Evolutionary conservation across 2,329 filamentous ascomycete species (phyloP).

Genomic region (Pseudogymnoascus sp.): DNA sequence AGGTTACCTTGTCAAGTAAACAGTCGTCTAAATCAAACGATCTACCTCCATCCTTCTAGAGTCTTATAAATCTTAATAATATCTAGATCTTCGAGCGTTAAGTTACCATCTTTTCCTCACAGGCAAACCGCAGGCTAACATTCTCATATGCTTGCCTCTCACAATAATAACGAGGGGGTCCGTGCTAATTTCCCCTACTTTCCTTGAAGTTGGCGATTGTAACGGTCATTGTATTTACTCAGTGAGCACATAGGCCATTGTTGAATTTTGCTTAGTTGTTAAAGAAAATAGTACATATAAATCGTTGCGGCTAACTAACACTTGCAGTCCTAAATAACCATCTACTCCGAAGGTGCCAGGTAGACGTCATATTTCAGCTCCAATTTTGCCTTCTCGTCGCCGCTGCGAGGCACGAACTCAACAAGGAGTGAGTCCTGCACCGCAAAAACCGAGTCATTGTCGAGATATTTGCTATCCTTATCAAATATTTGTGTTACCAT

Average conservation of each 20-base stretch:
- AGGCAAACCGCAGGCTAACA: not conserved
- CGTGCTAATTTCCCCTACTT: too few species aligned
- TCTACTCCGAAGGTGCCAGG: slow-evolving; percentile 13
- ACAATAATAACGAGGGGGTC: too few species aligned
- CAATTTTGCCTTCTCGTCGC: slow-evolving; percentile 29
- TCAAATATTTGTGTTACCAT: slow-evolving; percentile 74
- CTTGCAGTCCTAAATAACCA: not conserved
- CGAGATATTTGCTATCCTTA: slow-evolving; percentile 57
- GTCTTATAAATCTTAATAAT: not conserved
- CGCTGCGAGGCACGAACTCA: slow-evolving; percentile 41
- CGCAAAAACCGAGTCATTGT: slow-evolving; percentile 44
- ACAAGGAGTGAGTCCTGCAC: slow-evolving; percentile 48
- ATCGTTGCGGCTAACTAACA: too few species aligned
- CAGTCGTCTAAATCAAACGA: too few species aligned
- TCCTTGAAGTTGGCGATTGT: too few species aligned
- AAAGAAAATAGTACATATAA: not conserved
- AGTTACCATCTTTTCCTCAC: not conserved
- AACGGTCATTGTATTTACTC: too few species aligned
- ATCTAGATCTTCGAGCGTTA: not conserved
- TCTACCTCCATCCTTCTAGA: not conserved
- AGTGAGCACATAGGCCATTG: not conserved
- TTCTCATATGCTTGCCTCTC: too few species aligned
- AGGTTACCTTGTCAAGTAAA: too few species aligned
- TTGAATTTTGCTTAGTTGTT: not conserved
- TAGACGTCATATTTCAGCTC: slow-evolving; percentile 29